Evolutionary conservation across 1,139 yeast genomes (phyloP).

Genomic region (Debaryomyces sp.): DNA sequence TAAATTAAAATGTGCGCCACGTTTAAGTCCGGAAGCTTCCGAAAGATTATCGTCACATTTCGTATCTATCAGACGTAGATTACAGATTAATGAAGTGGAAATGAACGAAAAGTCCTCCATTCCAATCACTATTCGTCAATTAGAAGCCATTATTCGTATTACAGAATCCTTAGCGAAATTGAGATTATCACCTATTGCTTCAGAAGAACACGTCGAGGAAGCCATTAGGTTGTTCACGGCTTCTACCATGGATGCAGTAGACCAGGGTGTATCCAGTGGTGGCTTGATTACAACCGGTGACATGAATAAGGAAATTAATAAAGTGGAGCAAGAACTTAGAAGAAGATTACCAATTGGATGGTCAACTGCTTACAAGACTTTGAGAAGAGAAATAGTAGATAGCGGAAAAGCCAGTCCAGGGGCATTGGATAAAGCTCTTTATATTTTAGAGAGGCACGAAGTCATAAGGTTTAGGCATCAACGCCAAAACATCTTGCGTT

Average conservation of each 20-base stretch:
- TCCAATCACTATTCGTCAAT: slow-evolving; percentile 96
- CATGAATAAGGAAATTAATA: slow-evolving; percentile 68
- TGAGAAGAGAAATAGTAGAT: slow-evolving; percentile 82
- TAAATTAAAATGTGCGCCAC: slow-evolving; percentile 88
- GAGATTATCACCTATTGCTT: slow-evolving; percentile 79
- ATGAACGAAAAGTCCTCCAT: slow-evolving; percentile 91
- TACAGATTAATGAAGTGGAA: slow-evolving; percentile 78
- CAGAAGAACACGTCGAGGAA: slow-evolving; percentile 90
- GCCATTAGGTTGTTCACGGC: slow-evolving; percentile 94
- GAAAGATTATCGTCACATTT: slow-evolving; percentile 93
- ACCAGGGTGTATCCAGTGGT: slow-evolving; percentile 66
- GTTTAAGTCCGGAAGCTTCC: slow-evolving; percentile 86
- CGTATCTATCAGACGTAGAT: slow-evolving; percentile 84
- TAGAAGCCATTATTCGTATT: slow-evolving; percentile 96
- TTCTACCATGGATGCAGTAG: slow-evolving; percentile 97
- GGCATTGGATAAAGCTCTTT: slow-evolving; percentile 83
- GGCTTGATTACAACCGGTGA: slow-evolving; percentile 49
- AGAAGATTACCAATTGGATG: slow-evolving; percentile 95
- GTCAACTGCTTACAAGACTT: slow-evolving; percentile 87
- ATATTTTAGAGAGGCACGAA: slow-evolving; percentile 82
- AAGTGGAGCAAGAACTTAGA: slow-evolving; percentile 82
- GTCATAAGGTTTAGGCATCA: slow-evolving; percentile 87
- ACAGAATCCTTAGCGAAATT: slow-evolving; percentile 93
- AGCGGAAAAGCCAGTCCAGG: slow-evolving; percentile 65
- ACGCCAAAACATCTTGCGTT: slow-evolving; percentile 80